Conservation (phyloP, 139 green algal genomes). For the Zygnema circumcarinatum region DNA sequence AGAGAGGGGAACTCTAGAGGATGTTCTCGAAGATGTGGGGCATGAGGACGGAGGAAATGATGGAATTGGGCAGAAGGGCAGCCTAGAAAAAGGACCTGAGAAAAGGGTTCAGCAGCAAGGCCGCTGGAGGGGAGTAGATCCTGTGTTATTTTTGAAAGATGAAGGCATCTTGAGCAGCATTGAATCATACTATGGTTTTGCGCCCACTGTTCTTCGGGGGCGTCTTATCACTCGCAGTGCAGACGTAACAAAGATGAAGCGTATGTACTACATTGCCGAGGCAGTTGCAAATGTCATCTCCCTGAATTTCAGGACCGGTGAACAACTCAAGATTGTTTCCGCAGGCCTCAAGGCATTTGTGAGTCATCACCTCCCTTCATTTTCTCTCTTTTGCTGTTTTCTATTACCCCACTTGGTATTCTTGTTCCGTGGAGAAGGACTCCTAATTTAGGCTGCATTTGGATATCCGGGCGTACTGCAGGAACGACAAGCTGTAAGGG, state of each 20-base stretch:
- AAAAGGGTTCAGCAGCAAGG: conserved; percentile 49
- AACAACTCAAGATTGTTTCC: conserved; percentile 51
- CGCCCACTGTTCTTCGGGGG: conserved; percentile 9
- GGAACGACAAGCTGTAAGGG: conserved; percentile 46
- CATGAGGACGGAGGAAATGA: neutral
- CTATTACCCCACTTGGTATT: neutral
- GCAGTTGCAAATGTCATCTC: neutral
- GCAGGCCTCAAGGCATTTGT: conserved; percentile 53
- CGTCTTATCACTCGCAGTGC: conserved; percentile 44
- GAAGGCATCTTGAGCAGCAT: conserved; percentile 40
- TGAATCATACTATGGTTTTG: conserved; percentile 46
- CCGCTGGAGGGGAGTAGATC: conserved; percentile 54
- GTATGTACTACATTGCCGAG: conserved; percentile 50
- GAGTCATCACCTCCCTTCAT: neutral
- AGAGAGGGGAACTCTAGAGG: neutral
- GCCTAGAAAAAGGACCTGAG: neutral
- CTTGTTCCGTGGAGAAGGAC: too few species aligned
- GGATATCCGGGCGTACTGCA: too few species aligned
- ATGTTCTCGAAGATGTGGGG: neutral
- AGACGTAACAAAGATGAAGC: conserved; percentile 24
- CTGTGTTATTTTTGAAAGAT: conserved; percentile 53
- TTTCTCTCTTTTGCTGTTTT: neutral
- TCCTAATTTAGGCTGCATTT: too few species aligned
- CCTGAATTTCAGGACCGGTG: neutral
- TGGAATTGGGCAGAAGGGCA: neutral